phyloP scores from a whole-genome alignment of 805 yeast genomes.

The Sugiyamaella smithiae region DNA sequence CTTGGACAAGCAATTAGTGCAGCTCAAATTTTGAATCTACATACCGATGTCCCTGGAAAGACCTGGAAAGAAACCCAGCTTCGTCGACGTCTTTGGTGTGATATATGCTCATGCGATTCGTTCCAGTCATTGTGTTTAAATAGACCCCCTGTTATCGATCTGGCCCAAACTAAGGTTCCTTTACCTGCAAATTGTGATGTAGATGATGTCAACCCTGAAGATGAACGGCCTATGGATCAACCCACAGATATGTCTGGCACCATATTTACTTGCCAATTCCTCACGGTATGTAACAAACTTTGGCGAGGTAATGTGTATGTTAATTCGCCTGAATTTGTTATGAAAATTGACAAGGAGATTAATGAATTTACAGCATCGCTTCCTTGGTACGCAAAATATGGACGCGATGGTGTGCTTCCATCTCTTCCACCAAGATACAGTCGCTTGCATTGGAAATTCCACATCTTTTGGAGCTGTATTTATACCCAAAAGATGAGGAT shows the following conservation, averaged over 20 bases:
- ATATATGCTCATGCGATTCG: not conserved
- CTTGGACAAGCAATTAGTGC: not conserved
- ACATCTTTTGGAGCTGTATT: conserved; percentile 16
- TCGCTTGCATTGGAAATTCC: conserved; percentile 3
- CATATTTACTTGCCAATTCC: conserved; percentile 5
- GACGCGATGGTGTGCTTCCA: conserved; percentile 11
- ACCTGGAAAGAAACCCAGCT: conserved; percentile 4
- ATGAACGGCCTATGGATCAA: conserved; percentile 12
- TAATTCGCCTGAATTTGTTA: not conserved
- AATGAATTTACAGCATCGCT: conserved; percentile 1
- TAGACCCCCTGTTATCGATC: not conserved
- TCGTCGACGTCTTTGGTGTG: not conserved
- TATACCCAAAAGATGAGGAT: conserved; percentile 13
- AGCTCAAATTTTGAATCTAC: not conserved
- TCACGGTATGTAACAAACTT: conserved; percentile 4
- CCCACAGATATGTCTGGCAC: conserved; percentile 8
- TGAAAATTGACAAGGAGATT: conserved; percentile 9
- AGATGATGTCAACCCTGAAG: not conserved
- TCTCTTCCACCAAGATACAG: conserved; percentile 3
- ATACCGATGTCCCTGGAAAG: not conserved
- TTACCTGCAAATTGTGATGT: conserved; percentile 2
- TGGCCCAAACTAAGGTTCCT: not conserved
- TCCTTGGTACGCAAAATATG: conserved; percentile 6
- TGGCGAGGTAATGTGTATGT: conserved; percentile 1
- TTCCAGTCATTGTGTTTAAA: not conserved